phyloP scores from a whole-genome alignment of 1,284 basidiomycete species.

The Fistulinella staudtii region DNA sequence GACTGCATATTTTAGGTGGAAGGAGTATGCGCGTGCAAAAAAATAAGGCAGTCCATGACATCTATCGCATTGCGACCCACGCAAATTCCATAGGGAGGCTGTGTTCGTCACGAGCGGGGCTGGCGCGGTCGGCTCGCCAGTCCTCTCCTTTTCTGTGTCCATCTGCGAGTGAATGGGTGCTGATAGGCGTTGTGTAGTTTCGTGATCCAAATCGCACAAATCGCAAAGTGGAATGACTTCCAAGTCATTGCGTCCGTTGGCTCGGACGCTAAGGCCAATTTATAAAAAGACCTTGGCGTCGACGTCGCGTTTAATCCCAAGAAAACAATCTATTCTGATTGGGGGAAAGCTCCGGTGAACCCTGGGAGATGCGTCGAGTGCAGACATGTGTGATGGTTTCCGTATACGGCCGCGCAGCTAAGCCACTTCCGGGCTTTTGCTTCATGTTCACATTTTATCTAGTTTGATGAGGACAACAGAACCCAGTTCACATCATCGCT shows the following conservation, averaged over 20 bases:
- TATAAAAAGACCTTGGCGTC: conserved; percentile 35
- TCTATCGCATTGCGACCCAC: neutral
- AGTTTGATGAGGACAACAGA: too few relatives aligned
- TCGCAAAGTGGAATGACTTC: conserved; percentile 37
- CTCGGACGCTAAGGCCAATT: conserved; percentile 38
- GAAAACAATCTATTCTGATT: too few relatives aligned
- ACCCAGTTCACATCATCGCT: conserved; percentile 1
- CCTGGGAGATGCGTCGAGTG: conserved; percentile 55
- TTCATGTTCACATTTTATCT: too few relatives aligned
- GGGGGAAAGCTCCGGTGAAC: too few relatives aligned
- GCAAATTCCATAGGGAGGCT: conserved; percentile 11
- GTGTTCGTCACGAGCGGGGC: conserved; percentile 18
- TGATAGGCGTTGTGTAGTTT: too few relatives aligned
- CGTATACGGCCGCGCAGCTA: neutral
- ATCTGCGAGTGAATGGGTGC: too few relatives aligned
- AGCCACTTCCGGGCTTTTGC: neutral
- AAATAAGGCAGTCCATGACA: neutral
- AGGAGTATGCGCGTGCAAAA: conserved; percentile 18
- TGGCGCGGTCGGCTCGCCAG: conserved; percentile 22
- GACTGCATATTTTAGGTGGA: conserved; percentile 22
- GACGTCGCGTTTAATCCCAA: conserved; percentile 40
- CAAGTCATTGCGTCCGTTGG: conserved; percentile 40
- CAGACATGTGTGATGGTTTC: conserved; percentile 27
- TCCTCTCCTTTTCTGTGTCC: too few relatives aligned
- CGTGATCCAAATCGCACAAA: conserved; percentile 33